Conservation (phyloP, 768 basidiomycete genomes). For the Lyophyllum shimeji region DNA sequence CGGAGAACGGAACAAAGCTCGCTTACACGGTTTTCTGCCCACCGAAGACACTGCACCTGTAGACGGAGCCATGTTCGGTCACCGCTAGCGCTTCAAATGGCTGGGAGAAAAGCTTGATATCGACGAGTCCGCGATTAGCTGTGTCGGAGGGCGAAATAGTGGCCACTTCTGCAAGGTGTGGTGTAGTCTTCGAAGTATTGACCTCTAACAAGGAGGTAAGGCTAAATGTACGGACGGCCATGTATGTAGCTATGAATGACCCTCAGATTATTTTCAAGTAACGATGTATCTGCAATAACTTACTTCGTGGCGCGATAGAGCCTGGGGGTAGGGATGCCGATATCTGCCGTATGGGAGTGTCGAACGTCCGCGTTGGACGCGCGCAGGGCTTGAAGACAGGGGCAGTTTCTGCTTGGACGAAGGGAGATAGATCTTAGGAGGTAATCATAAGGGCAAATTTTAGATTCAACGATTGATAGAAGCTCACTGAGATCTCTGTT, state of each 20-base stretch:
- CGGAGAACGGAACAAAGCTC: not conserved
- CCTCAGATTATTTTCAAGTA: not conserved
- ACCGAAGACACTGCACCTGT: conserved; percentile 37
- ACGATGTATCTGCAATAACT: not conserved
- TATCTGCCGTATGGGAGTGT: conserved; percentile 72
- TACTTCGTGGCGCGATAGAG: conserved; percentile 4
- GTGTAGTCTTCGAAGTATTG: conserved; percentile 10
- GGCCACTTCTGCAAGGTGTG: conserved; percentile 30
- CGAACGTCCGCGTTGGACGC: conserved; percentile 44
- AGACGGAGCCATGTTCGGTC: conserved; percentile 54
- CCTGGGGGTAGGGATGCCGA: conserved; percentile 26
- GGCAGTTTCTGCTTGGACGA: conserved; percentile 28
- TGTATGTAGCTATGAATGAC: conserved; percentile 22
- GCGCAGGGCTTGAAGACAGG: conserved; percentile 40
- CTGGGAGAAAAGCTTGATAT: conserved; percentile 40
- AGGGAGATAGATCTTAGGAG: conserved; percentile 15
- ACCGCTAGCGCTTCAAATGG: conserved; percentile 40
- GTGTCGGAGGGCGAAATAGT: conserved; percentile 39
- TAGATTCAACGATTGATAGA: not conserved
- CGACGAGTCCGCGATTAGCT: conserved; percentile 41
- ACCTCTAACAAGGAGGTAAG: conserved; percentile 40
- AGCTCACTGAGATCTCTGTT: conserved; percentile 60
- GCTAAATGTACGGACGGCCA: conserved; percentile 49
- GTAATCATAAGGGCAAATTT: not conserved
- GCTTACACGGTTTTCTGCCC: conserved; percentile 43